Evolutionary conservation across 176 grass and related monocot genomes (phyloP), one percentile per base, ranked within the genome.

Genomic region (Thalia dealbata): DNA sequence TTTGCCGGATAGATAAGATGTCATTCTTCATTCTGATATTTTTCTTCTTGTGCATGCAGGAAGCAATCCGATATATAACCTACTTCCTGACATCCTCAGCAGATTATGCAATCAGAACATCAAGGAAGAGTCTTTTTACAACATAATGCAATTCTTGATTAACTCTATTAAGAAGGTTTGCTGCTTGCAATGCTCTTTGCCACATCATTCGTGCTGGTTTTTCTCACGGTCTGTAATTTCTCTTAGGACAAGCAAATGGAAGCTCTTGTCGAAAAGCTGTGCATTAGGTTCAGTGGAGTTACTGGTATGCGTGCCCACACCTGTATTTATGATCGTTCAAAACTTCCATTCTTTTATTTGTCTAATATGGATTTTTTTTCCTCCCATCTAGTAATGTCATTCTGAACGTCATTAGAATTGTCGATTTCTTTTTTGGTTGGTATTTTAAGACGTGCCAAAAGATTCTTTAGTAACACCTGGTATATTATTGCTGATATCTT

Each of bases 231-330:
- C 61, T 54, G 35, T 77, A 27, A 65, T 71, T 29, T 41, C 78
- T 58, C 46, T 64, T 82, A 97, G 93, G 93, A 97, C 76, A 97
- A 90, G 82, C 93, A 97, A 92, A 97, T 97, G 93, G 93, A 97
- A 86, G 82, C 93, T 79, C 93, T 97, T 82, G 93, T 92, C 61
- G 93, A 97, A 77, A 97, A 97, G 85, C 93, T 97, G 10, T 97
- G 93, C 79, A 97, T 92, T 82, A 85, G 93, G 77, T 97, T 97
- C 78, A 68, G 80, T 73, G 93, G 93, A 71, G 80, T 80, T 84
- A 90, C 86, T 64, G 93, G 93, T 97, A 97, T 51, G 69, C 60
- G 73, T 32, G 54, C 66, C 71, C 56, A 10, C 2, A 70, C 25
- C 50, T 72, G 48, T 27, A 54, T 63, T 55, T 66, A 52, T 72